A percentile compares a stretch with the other conserved stretches of the same genome.
Conservation (phyloP, 129 eudicot species). For the Gnaphalium uliginosum region DNA sequence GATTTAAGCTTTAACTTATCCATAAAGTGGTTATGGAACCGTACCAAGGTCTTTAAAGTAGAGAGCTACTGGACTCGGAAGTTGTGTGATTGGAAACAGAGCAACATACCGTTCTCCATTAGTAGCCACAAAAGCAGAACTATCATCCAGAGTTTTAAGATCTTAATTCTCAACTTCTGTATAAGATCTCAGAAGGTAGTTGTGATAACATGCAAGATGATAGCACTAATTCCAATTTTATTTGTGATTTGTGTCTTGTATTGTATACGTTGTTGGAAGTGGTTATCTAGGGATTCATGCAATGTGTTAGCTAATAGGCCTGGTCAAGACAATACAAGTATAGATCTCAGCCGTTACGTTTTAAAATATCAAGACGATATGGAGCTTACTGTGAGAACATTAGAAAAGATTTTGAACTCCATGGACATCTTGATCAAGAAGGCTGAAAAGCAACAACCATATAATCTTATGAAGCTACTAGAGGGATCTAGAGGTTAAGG, state of each 20-base stretch:
- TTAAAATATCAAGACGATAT: constrained; percentile 4
- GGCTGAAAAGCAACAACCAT: constrained; percentile 9
- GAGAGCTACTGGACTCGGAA: constrained; percentile 41
- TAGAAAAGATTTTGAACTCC: background rate
- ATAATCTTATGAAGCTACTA: background rate
- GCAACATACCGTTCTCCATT: background rate
- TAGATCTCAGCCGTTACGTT: background rate
- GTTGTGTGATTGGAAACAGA: constrained; percentile 38
- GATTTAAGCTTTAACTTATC: constrained; percentile 15
- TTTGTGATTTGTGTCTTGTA: background rate
- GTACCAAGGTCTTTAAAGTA: background rate
- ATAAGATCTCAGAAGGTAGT: constrained; percentile 28
- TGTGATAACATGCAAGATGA: constrained; percentile 39
- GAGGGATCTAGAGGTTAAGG: constrained; percentile 19
- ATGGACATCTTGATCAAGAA: background rate
- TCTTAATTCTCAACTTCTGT: background rate
- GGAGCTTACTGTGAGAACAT: constrained; percentile 4
- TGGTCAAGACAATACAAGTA: no score
- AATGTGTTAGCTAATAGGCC: background rate
- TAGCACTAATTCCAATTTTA: constrained; percentile 2
- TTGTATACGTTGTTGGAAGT: constrained; percentile 9
- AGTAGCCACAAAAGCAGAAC: constrained; percentile 1
- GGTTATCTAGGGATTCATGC: background rate
- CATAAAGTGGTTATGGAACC: background rate
- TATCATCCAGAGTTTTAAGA: constrained; percentile 11